Conservation (phyloP, 2,329 filamentous ascomycete genomes). For the Aspergillus novofumigatus region DNA sequence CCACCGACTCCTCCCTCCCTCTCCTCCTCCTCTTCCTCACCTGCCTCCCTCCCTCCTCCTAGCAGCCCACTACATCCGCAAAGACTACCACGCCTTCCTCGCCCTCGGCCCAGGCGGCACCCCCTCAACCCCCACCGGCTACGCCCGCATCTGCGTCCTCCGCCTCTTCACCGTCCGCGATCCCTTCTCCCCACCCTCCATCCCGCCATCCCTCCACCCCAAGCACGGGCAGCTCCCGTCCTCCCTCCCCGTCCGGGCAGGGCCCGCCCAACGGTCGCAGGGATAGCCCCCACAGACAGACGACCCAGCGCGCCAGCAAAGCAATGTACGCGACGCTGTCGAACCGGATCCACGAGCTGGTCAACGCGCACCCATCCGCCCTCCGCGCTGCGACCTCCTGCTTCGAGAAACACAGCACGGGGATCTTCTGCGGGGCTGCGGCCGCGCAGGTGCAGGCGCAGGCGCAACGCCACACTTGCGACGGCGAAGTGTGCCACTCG, state of each 20-base stretch:
- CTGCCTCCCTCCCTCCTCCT: constrained; percentile 48
- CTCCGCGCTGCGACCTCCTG: constrained; percentile 66
- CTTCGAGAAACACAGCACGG: constrained; percentile 77
- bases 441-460: background rate
- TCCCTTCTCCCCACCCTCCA: constrained; percentile 58
- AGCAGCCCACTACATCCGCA: constrained; percentile 58
- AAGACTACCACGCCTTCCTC: constrained; percentile 65
- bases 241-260: constrained; percentile 57
- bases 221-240: constrained; percentile 56
- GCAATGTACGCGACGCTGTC: constrained; percentile 55
- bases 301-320: constrained; percentile 59
- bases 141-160: constrained; percentile 68
- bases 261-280: constrained; percentile 63
- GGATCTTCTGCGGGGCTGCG: constrained; percentile 59
- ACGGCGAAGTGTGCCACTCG: constrained; percentile 78
- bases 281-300: constrained; percentile 81
- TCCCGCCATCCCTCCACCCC: constrained; percentile 51
- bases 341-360: constrained; percentile 51
- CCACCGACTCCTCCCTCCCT: background rate
- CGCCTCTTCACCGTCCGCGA: constrained; percentile 67
- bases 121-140: constrained; percentile 67
- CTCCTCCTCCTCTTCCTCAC: constrained; percentile 10
- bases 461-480: constrained; percentile 29
- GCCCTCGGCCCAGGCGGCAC: constrained; percentile 76
- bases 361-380: constrained; percentile 40